These are phyloP conservation scores for Waltiozyma sp. DNA, from an alignment of 1,139 yeast genomes.

Conservation along the genomic window DNA sequence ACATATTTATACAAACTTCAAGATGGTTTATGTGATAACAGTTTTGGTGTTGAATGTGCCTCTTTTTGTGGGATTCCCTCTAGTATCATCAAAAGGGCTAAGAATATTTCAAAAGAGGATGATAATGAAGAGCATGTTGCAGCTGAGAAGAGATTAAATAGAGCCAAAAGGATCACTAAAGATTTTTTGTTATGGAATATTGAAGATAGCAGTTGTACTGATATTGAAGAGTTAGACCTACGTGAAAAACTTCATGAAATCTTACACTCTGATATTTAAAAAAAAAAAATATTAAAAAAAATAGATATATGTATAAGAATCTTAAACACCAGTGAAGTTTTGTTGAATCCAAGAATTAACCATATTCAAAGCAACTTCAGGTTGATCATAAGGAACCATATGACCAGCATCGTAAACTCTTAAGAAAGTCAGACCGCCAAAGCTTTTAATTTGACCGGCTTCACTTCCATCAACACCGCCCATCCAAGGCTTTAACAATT, in stretches of 20 bases:
- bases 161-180: conserved; percentile 16
- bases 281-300: too few species aligned
- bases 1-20: conserved; percentile 25
- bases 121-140: conserved; percentile 5
- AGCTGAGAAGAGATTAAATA: conserved; percentile 9
- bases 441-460: conserved; percentile 43
- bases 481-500: conserved; percentile 31
- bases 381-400: conserved; percentile 69
- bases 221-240: background rate
- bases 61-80: conserved; percentile 24
- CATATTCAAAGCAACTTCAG: conserved; percentile 51
- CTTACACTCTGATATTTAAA: background rate
- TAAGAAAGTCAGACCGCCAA: conserved; percentile 42
- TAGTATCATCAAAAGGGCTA: conserved; percentile 22
- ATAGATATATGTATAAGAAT: too few species aligned
- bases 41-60: conserved; percentile 32
- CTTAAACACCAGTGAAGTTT: conserved; percentile 20
- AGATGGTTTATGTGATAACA: conserved; percentile 23
- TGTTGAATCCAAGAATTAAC: conserved; percentile 60
- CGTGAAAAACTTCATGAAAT: background rate
- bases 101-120: conserved; percentile 11
- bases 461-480: conserved; percentile 26
- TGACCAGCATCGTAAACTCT: conserved; percentile 52
- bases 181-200: conserved; percentile 24
- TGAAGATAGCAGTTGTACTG: conserved; percentile 1